Evolutionary conservation across 257 asterid genomes (phyloP), one percentile per base, ranked within the genome.

Genomic region (Misopates orontium): DNA sequence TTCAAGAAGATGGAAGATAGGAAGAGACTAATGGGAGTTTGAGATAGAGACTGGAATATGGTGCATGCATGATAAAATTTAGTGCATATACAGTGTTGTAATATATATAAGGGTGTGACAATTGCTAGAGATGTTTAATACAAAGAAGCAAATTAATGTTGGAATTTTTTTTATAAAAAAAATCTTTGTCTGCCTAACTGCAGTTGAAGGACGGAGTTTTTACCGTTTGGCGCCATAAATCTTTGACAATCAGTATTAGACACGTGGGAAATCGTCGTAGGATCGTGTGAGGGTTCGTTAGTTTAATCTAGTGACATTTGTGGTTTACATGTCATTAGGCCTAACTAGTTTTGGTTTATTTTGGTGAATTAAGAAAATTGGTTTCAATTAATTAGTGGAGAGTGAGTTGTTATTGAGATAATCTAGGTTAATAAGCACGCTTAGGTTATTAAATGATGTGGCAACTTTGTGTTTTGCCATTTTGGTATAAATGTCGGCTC

Each of bases 301-400:
- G 56, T 17, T 48, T 56, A 45, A 60, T 42, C 66, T 59, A 59
- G 50, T 41, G 73, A 70, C 53, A 55, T 65, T 73, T 47, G 85
- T 82, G 91, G 81, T 81, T 80, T 80, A 79, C 90, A 85, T 87
- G 96, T 83, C 92, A 85, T 70, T 66, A 78, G 83, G 85, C 95
- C 95, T 84, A 84, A 90, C 83, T 65, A 66, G 20, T 18, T 54
- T 60, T 21, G 32, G 71, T 40, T 41, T 10, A 32, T 53, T 66
- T 65, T 13, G 52, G 60, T 69, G 69, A 23, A 65, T 73, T 65
- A 73, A 65, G 77, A 10, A 16, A 11, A 17, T 48, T 77, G 58
- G 56, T 70, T n/a, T 28, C 7, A 7, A 28, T 79, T 51, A 19
- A 62, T 71, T 83, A 82, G 89, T 84, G 93, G 95, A 77, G 14